These are phyloP conservation scores for Acanthamoeba castellanii DNA, from an alignment of 208 protist species.

Conservation along the genomic window DNA sequence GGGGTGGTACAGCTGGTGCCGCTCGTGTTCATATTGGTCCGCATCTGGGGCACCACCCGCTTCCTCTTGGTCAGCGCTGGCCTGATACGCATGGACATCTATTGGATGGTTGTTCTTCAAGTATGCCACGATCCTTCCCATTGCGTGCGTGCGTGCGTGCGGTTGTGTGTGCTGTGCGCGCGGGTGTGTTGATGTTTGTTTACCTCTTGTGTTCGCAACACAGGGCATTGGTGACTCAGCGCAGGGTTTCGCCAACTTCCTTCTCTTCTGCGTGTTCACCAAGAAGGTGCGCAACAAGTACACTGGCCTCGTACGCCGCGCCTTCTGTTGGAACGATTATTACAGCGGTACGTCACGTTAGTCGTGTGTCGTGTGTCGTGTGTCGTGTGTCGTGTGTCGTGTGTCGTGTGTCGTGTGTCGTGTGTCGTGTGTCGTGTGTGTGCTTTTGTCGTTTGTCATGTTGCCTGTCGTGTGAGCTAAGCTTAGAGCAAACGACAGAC, in stretches of 20 bases:
- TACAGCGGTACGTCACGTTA: background rate
- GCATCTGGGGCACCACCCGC: constrained; percentile 71
- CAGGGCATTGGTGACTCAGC: constrained; percentile 70
- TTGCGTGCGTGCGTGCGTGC: background rate
- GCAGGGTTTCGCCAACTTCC: constrained; percentile 74
- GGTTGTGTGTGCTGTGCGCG: background rate
- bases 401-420: background rate
- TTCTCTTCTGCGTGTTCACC: constrained; percentile 73
- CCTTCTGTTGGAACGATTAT: background rate
- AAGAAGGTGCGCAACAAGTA: constrained; percentile 62
- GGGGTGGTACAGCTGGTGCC: background rate
- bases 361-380: background rate
- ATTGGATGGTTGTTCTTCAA: constrained; percentile 73
- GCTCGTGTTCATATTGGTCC: constrained; percentile 74
- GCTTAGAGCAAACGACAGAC: background rate
- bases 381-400: background rate
- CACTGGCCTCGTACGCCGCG: background rate
- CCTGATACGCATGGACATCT: constrained; percentile 39
- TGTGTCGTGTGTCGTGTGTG: background rate
- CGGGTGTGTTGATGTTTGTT: background rate
- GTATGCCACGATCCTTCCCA: background rate
- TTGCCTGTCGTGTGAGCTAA: no score
- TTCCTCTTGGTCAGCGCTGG: constrained; percentile 56
- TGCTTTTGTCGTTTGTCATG: no score
- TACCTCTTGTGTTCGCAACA: background rate